Evolutionary conservation across 768 basidiomycete species (phyloP).

Genomic region (Cystobasidium ongulense): DNA sequence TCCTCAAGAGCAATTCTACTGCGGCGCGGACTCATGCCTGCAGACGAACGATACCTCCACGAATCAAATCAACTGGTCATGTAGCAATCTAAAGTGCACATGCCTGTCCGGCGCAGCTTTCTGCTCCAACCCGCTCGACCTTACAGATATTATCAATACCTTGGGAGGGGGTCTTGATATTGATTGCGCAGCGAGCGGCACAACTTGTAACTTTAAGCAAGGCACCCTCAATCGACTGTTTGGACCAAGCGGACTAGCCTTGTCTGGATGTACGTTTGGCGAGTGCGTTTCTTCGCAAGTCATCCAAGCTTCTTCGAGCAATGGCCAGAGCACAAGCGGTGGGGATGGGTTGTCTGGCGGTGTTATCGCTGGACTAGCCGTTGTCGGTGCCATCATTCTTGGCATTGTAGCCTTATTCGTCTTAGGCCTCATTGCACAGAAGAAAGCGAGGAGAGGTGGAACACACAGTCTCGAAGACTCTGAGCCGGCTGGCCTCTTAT

Average conservation of each 20-base stretch:
- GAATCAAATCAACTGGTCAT: conserved; percentile 54
- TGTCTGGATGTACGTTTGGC: conserved; percentile 70
- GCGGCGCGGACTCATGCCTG: conserved; percentile 60
- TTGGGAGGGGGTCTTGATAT: conserved; percentile 62
- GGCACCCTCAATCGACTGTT: conserved; percentile 59
- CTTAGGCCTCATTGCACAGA: conserved; percentile 58
- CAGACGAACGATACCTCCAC: conserved; percentile 51
- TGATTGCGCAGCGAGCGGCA: conserved; percentile 54
- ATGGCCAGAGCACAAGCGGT: conserved; percentile 36
- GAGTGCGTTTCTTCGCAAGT: conserved; percentile 79
- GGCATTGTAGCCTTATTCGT: conserved; percentile 56
- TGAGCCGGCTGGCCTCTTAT: conserved; percentile 10
- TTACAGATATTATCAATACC: conserved; percentile 53
- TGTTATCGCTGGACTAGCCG: conserved; percentile 81
- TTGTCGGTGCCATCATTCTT: conserved; percentile 62
- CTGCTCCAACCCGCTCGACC: conserved; percentile 55
- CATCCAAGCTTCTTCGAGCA: conserved; percentile 53
- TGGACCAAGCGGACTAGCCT: conserved; percentile 61
- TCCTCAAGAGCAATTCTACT: conserved; percentile 84
- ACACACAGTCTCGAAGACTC: not conserved
- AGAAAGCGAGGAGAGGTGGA: conserved; percentile 53
- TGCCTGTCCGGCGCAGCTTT: conserved; percentile 65
- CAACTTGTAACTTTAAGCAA: conserved; percentile 71
- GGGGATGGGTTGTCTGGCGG: conserved; percentile 55
- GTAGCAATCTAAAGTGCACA: conserved; percentile 63